Conservation (phyloP, 805 yeast genomes). For the Myxozyma monticola region DNA sequence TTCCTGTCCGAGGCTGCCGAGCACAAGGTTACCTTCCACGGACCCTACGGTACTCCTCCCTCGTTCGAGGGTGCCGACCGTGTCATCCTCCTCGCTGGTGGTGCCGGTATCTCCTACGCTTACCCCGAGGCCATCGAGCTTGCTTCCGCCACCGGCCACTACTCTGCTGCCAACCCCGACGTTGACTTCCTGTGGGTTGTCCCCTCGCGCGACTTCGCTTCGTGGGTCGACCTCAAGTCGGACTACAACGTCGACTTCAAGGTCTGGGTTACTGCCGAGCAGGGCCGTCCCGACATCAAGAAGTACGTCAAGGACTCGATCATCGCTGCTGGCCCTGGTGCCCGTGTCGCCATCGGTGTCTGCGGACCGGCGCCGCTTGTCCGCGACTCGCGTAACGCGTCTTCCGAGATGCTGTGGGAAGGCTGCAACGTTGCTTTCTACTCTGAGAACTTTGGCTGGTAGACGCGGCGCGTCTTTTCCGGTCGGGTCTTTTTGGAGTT, state of each 20-base stretch:
- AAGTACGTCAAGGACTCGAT: slow-evolving; percentile 30
- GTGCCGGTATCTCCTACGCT: slow-evolving; percentile 39
- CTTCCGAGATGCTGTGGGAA: slow-evolving; percentile 33
- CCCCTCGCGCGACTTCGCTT: slow-evolving; percentile 33
- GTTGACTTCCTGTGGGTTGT: slow-evolving; percentile 37
- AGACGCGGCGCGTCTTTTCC: slow-evolving; percentile 1
- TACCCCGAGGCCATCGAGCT: slow-evolving; percentile 33
- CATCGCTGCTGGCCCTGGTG: slow-evolving; percentile 31
- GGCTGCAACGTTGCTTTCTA: slow-evolving; percentile 34
- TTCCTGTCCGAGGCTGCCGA: slow-evolving; percentile 27
- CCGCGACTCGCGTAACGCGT: slow-evolving; percentile 35
- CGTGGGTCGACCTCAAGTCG: slow-evolving; percentile 36
- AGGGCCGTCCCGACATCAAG: slow-evolving; percentile 37
- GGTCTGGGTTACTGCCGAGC: slow-evolving; percentile 37
- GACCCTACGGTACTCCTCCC: slow-evolving; percentile 31
- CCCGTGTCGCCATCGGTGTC: slow-evolving; percentile 32
- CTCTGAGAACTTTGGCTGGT: slow-evolving; percentile 40
- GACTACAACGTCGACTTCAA: slow-evolving; percentile 32
- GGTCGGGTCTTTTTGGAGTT: not conserved
- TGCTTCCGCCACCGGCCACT: slow-evolving; percentile 26
- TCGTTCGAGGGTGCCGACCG: slow-evolving; percentile 29
- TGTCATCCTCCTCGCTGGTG: slow-evolving; percentile 38
- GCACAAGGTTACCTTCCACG: slow-evolving; percentile 32
- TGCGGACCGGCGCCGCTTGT: slow-evolving; percentile 39
- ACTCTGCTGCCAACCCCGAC: slow-evolving; percentile 30